Evolutionary conservation across 1,139 yeast species (phyloP).

Genomic region (Magnusiomyces magnusii): DNA sequence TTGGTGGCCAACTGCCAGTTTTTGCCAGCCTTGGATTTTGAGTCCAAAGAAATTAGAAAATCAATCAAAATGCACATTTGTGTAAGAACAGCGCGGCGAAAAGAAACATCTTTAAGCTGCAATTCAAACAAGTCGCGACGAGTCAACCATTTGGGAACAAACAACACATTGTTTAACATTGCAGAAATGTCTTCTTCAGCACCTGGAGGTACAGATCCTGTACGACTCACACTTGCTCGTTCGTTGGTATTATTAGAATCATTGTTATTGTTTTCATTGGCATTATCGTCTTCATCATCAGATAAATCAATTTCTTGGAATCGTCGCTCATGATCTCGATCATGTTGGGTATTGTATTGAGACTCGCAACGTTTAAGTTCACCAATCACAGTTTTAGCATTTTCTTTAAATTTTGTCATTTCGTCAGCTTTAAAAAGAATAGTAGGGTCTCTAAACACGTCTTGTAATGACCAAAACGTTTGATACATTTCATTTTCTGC

Average conservation of each 20-base stretch:
- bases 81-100: slow-evolving; percentile 30
- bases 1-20: slow-evolving; percentile 23
- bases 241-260: neutral
- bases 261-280: neutral
- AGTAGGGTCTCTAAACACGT: slow-evolving; percentile 26
- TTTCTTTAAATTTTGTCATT: slow-evolving; percentile 19
- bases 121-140: slow-evolving; percentile 30
- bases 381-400: slow-evolving; percentile 17
- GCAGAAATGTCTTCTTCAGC: neutral
- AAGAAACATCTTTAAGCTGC: slow-evolving; percentile 32
- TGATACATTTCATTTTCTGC: slow-evolving; percentile 17
- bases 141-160: slow-evolving; percentile 35
- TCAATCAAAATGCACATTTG: slow-evolving; percentile 31
- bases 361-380: slow-evolving; percentile 14
- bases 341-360: slow-evolving; percentile 11
- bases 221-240: neutral
- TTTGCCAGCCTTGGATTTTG: slow-evolving; percentile 15
- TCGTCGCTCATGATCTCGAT: slow-evolving; percentile 13
- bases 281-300: slow-evolving; percentile 10
- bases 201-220: neutral
- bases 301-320: slow-evolving; percentile 11
- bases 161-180: slow-evolving; percentile 13
- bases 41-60: slow-evolving; percentile 26
- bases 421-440: slow-evolving; percentile 17
- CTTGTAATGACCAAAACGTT: slow-evolving; percentile 30